Base-by-base conservation (phyloP, 257 asterid genomes). In the Solanum acaule region DNA sequence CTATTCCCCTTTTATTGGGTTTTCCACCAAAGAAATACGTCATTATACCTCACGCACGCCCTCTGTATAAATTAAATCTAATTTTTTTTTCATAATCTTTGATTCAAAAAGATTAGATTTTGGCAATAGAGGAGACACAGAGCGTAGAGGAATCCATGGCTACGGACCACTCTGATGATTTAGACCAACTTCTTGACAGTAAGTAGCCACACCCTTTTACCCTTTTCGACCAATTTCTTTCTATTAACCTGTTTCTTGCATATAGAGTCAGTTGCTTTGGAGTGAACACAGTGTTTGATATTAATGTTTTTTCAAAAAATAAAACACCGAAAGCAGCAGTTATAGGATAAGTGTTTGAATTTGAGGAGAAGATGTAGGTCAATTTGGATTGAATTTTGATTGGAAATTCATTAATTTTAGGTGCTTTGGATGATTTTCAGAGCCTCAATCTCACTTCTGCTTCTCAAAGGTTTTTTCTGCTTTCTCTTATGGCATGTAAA, bases 391-490 rank as follows among this genome's bases (percentile, higher is more conserved):
- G 37, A 61, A 23, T 61, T 44, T 22, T 61, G 70, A 23, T 61
- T 61, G 70, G 14, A 61, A 61, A 61, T 61, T 61, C 70, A 61
- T 10, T 23, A 61, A 78, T 88, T 92, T 87, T 95, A 97, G 99
- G 98, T 90, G 99, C 99, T 91, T 91, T 97, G 95, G 99, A 96
- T 95, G 99, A 97, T 94, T 97, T 97, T 89, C 98, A 95, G 95
- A 94, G 85, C 92, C 96, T 96, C 91, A 95, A 96, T 91, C 95
- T 97, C 88, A 52, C 94, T 85, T 90, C 98, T 91, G 91, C 95
- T 87, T 93, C 94, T 81, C 99, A 91, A 92, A 94, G 98, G 99
- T 94, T 12, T 78, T 4, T 78, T 78, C 37, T 77, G 84, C 34
- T 13, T 46, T 52, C 87, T 88, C 44, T 20, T 73, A 33, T 11